Evolutionary conservation across 106 monocot species (phyloP), one percentile per base, ranked within the genome.

Genomic region (Posidonia australis): DNA sequence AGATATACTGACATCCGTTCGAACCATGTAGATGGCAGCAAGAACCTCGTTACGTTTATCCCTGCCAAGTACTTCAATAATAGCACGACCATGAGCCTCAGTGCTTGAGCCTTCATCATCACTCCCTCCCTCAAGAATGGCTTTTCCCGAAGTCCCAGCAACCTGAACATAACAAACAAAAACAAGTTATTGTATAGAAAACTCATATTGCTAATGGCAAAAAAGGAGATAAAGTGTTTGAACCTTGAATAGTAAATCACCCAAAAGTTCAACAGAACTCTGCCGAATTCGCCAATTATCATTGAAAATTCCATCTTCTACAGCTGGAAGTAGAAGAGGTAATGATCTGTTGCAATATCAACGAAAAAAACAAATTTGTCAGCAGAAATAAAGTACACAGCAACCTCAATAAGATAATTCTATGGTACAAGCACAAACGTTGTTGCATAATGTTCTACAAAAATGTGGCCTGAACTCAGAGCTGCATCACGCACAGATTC

Each of bases 211-310:
- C 16, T 12, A 61, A 61, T 42, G 41, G 21, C 0, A 61, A 42
- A 21, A 42, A 1, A 6, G 11, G 13, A 57, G 1, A 57, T 28
- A 26, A 61, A 42, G 11, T 18, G 30, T 13, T 3, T 42, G 16
- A 13, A 91, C 96, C 85, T 98, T 98, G 77, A 98, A 98, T 58
- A 98, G 87, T 43, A 98, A 87, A 70, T 98, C 96, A 14, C 96
- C 96, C 53, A 98, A 58, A 70, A 98, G 90, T 68, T 98, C 96
- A 69, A 98, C 82, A 60, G 96, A 98, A 70, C 90, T 91, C 67
- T 98, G 96, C n/a, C 96, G 79, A 58, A 98, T 87, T 46, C 96
- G 96, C 96, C 96, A 98, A 57, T 87, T 90, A 22, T 98, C 96
- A 85, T 87, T 87, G 46, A 90, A 91, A 64, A 98, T 98, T 21